Base-by-base conservation (phyloP, 768 basidiomycete genomes). In the Hypholoma sublateritium region DNA sequence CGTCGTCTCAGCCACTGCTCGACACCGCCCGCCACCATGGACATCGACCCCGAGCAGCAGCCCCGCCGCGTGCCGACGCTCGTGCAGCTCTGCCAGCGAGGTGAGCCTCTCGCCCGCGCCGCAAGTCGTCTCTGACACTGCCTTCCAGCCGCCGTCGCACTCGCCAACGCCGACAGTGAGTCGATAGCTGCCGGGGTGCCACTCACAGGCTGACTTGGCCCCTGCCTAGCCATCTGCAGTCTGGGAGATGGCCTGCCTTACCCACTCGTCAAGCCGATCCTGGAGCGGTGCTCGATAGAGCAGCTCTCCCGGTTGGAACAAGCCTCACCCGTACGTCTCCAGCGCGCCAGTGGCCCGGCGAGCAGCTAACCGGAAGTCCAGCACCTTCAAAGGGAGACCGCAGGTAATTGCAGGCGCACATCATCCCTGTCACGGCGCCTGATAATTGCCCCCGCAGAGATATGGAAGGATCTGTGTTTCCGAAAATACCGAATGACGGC, bases 231-330 rank as follows among this genome's bases (percentile, higher is more conserved):
- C 50, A 86, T 91, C 60, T 72, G 73, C 50, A 82, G 82, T 65
- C 73, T 94, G 22, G 88, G 88, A 13, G 78, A 82, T 59, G 79
- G 80, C 49, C 58, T 90, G 63, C 82, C 81, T 56, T 88, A 83
- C 69, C 74, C 79, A 43, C 76, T 92, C 50, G 80, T 88, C 59
- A 82, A 80, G 66, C 92, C 91, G 43, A 84, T 94, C 43, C 76
- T 94, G 57, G 84, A 88, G 65, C 80, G 81, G 63, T 92, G 90
- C 71, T 79, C 80, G 55, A 79, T 84, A 60, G 88, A 91, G 57
- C 86, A 87, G 59, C 80, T 94, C 22, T 72, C 80, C 55, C 76
- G 82, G 59, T 69, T 93, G 59, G 91, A 94, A 72, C 75, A 82
- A 61, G 74, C 80, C 48, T 87, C 89, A 42, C 87, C 88, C 50